A percentile compares a stretch with the other conserved stretches of the same genome.
Evolutionary conservation across 331 rosid species (phyloP).

Genomic region (Telfairia occidentalis): DNA sequence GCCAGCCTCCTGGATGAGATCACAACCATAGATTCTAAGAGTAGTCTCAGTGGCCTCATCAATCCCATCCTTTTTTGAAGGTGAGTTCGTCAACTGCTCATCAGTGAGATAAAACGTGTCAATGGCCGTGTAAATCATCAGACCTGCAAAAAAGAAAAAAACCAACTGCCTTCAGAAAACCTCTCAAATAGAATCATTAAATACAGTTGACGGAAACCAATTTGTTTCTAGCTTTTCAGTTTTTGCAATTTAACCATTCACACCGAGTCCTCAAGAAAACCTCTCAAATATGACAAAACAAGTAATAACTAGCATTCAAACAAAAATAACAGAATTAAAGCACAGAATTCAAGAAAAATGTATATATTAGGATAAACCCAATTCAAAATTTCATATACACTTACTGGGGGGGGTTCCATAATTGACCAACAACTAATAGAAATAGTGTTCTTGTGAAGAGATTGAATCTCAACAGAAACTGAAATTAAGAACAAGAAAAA

Average conservation of each 20-base stretch:
- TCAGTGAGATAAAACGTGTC: conserved; percentile 84
- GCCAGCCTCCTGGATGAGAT: conserved; percentile 94
- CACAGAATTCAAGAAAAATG: too few species aligned
- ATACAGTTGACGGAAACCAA: not conserved
- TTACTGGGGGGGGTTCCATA: too few species aligned
- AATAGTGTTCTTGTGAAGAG: too few species aligned
- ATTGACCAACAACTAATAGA: too few species aligned
- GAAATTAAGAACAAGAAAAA: too few species aligned
- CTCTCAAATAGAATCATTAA: not conserved
- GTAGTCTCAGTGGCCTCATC: conserved; percentile 74
- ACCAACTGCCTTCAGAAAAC: not conserved
- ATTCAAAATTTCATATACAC: too few species aligned
- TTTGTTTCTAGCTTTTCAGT: not conserved
- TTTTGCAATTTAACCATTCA: not conserved
- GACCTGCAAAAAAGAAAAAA: not conserved
- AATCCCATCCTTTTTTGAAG: conserved; percentile 75
- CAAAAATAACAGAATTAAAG: too few species aligned
- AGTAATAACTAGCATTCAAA: not conserved
- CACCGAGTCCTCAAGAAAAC: not conserved
- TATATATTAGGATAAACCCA: too few species aligned
- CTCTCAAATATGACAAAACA: not conserved
- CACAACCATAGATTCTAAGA: conserved; percentile 87
- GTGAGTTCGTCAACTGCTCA: conserved; percentile 55
- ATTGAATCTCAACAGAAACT: too few species aligned
- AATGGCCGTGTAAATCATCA: conserved; percentile 86